Evolutionary conservation across 2,329 filamentous ascomycete genomes (phyloP), one percentile per base, ranked within the genome.

Genomic region (Alternaria arborescens): DNA sequence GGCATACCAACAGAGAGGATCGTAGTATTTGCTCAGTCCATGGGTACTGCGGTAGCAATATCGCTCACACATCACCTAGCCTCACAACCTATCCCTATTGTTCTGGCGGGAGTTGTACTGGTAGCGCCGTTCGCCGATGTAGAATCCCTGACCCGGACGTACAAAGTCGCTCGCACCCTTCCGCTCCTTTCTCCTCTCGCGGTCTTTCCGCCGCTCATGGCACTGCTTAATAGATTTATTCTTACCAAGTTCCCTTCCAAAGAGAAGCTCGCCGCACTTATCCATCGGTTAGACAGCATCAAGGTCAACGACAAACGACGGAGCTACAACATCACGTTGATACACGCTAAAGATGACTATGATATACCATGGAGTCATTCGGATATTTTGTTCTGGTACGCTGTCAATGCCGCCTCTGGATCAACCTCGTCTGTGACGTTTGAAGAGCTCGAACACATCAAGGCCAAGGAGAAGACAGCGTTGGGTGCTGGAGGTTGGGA

Each of bases 111-210:
- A 3, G 81, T 81, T 3, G 81, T 89, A 3, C 74, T 89, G 3
- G 82, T 86, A 3, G 87, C 86, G 0, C 82, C 86, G 0, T 88
- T 89, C 61, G 80, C 82, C 0, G 83, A 88, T 60, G 81, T 87
- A 0, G 80, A 82, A 22, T 82, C 80, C 0, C 71, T 89, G 14
- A 84, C 85, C 0, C 80, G 83, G 1, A 88, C 86, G 0, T 89
- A 89, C 70, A 81, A 84, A 3, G 75, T 89, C 4, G 86, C 81
- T 0, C 85, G 86, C 1, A 81, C 77, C 0, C 76, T 89, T 7
- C 87, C 86, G 1, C 72, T 89, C 0, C 76, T 89, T 0, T 82
- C 80, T 0, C 86, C 86, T 0, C 58, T 88, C 2, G 80, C 82
- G 0, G 73, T 74, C 5, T 82, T 87, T 46, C 84, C 85, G 0